Conservation (phyloP, 371 early-diverging fungal species). For the Mycotypha africana region DNA sequence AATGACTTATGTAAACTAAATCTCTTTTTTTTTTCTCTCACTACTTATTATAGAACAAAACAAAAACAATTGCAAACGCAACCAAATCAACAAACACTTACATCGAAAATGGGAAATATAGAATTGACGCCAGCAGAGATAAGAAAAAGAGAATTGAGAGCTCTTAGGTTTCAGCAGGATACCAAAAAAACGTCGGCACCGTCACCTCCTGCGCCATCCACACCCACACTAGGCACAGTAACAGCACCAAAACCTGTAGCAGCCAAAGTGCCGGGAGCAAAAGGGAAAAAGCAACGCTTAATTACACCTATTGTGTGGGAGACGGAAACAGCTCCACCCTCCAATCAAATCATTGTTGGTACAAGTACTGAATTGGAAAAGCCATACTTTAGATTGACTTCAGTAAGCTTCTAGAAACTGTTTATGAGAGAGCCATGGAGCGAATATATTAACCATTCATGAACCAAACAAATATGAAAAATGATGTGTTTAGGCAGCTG, state of each 20-base stretch:
- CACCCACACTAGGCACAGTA: background rate
- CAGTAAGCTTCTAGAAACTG: slow-evolving; percentile 33
- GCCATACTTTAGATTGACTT: slow-evolving; percentile 81
- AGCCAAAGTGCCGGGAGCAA: slow-evolving; percentile 4
- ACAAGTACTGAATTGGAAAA: slow-evolving; percentile 79
- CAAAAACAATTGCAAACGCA: background rate
- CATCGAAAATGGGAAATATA: slow-evolving; percentile 10
- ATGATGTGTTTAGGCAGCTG: slow-evolving; percentile 76
- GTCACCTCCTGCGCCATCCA: too few relatives aligned
- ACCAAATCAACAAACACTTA: too few relatives aligned
- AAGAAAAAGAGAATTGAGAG: slow-evolving; percentile 10
- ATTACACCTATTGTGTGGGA: slow-evolving; percentile 10
- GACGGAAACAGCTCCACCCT: background rate
- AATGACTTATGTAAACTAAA: too few relatives aligned
- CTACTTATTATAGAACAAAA: background rate
- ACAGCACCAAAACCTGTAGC: background rate
- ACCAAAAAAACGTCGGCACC: background rate
- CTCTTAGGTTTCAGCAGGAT: slow-evolving; percentile 18
- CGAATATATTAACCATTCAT: too few relatives aligned
- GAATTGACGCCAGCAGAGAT: slow-evolving; percentile 13
- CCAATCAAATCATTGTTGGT: slow-evolving; percentile 69
- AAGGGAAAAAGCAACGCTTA: too few relatives aligned
- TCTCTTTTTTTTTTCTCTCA: too few relatives aligned
- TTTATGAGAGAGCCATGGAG: too few relatives aligned
- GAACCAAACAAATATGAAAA: too few relatives aligned